Percentiles rank a stretch among this genome's conserved stretches.
Conservation (phyloP, 2,329 filamentous ascomycete genomes). For the Periconia sp. region DNA sequence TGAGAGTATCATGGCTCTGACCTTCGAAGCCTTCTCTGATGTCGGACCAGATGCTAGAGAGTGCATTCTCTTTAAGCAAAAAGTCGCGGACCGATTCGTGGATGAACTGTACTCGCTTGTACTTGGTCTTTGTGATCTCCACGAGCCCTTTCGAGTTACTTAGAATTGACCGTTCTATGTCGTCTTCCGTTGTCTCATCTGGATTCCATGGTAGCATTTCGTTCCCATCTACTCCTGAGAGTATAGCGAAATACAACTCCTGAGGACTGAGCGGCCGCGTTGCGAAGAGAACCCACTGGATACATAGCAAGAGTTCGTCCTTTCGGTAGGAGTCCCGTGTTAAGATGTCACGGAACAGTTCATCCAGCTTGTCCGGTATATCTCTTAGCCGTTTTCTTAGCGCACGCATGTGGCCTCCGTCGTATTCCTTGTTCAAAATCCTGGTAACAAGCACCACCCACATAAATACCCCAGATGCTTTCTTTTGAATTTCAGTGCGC, state of each 20-base stretch:
- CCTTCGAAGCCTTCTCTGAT: conserved; percentile 30
- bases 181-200: conserved; percentile 9
- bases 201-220: conserved; percentile 27
- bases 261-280: conserved; percentile 7
- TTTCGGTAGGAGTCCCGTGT: conserved; percentile 4
- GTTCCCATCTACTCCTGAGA: conserved; percentile 6
- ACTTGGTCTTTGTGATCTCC: conserved; percentile 14
- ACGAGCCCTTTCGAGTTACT: conserved; percentile 18
- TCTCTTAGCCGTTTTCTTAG: conserved; percentile 5
- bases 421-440: conserved; percentile 48
- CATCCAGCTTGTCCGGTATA: conserved; percentile 6
- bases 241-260: conserved; percentile 12
- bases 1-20: conserved; percentile 47
- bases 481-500: conserved; percentile 31
- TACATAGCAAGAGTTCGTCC: conserved; percentile 5
- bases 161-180: conserved; percentile 15
- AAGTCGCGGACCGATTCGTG: conserved; percentile 38
- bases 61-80: conserved; percentile 39
- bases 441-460: conserved; percentile 50
- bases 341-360: conserved; percentile 8
- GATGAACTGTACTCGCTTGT: conserved; percentile 28
- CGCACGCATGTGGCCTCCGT: conserved; percentile 17
- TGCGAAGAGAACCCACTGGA: conserved; percentile 11
- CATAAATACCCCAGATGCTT: conserved; percentile 46
- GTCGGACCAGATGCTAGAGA: conserved; percentile 31